phyloP scores from a whole-genome alignment of 139 green algal species.

The Tetradesmus lagerheimii region DNA sequence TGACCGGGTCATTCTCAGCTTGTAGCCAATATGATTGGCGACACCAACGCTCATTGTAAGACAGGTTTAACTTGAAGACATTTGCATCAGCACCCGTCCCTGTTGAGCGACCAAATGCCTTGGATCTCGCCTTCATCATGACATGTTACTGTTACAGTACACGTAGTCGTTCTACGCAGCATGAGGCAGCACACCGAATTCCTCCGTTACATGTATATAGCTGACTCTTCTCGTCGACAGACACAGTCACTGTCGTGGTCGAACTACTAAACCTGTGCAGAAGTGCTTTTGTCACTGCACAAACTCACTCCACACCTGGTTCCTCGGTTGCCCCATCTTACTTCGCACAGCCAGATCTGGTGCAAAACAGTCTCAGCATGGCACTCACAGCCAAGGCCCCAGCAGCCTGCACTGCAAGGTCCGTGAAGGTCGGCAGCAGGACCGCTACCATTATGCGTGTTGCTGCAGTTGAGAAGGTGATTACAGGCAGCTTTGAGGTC shows the following conservation, averaged over 20 bases:
- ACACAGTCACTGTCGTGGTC: background rate
- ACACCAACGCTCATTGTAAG: background rate
- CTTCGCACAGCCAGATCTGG: background rate
- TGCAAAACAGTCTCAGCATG: background rate
- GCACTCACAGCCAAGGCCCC: conserved; percentile 39
- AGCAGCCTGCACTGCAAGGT: conserved; percentile 36
- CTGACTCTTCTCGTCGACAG: background rate
- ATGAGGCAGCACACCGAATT: background rate
- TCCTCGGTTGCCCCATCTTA: background rate
- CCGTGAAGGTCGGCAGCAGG: conserved; percentile 29
- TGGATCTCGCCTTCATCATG: background rate
- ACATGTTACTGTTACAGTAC: background rate
- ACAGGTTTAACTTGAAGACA: no score
- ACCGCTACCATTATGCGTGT: conserved; percentile 15
- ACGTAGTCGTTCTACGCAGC: background rate
- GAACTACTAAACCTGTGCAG: background rate
- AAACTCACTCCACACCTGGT: background rate
- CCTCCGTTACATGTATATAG: background rate
- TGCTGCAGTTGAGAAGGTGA: conserved; percentile 38
- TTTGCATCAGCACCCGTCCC: no score
- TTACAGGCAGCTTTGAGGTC: background rate
- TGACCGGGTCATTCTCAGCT: background rate
- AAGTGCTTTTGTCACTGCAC: background rate
- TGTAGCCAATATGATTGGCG: background rate
- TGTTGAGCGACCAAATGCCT: no score